Percentiles rank a stretch among this genome's conserved stretches.
These are phyloP conservation scores for Bauhinia variegata DNA, from an alignment of 306 rosid genomes.

Conservation along the genomic window DNA sequence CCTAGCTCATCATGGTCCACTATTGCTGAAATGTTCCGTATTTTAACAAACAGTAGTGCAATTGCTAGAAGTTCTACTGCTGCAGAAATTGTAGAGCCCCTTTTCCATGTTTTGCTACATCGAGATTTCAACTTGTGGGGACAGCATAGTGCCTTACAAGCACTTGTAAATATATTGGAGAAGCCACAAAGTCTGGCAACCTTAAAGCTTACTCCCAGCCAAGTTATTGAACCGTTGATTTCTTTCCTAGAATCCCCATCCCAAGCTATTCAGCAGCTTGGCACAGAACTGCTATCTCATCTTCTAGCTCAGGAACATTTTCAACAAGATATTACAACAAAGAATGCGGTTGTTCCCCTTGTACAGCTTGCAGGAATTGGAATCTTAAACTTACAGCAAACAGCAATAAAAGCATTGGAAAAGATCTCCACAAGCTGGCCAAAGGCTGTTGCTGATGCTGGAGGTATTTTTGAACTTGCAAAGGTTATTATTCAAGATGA, in stretches of 20 bases:
- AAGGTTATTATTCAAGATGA: constrained; percentile 96
- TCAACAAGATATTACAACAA: constrained; percentile 94
- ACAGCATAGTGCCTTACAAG: constrained; percentile 98
- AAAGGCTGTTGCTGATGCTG: constrained; percentile 95
- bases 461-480: constrained; percentile 94
- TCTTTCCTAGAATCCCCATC: constrained; percentile 93
- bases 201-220: constrained; percentile 90
- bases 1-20: constrained; percentile 92
- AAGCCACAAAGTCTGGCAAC: constrained; percentile 95
- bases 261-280: constrained; percentile 97
- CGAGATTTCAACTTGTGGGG: constrained; percentile 92
- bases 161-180: constrained; percentile 95
- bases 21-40: constrained; percentile 92
- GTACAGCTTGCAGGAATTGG: constrained; percentile 99
- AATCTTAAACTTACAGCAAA: constrained; percentile 90
- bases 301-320: constrained; percentile 96
- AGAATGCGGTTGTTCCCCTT: constrained; percentile 92
- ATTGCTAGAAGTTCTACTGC: constrained; percentile 92
- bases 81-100: constrained; percentile 92
- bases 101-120: constrained; percentile 81
- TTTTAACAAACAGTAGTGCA: constrained; percentile 84
- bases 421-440: constrained; percentile 92
- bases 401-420: constrained; percentile 89
- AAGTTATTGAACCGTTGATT: constrained; percentile 90
- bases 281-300: constrained; percentile 91